Conservation (phyloP, 1,284 basidiomycete genomes). For the Ustilago cynodontis region DNA sequence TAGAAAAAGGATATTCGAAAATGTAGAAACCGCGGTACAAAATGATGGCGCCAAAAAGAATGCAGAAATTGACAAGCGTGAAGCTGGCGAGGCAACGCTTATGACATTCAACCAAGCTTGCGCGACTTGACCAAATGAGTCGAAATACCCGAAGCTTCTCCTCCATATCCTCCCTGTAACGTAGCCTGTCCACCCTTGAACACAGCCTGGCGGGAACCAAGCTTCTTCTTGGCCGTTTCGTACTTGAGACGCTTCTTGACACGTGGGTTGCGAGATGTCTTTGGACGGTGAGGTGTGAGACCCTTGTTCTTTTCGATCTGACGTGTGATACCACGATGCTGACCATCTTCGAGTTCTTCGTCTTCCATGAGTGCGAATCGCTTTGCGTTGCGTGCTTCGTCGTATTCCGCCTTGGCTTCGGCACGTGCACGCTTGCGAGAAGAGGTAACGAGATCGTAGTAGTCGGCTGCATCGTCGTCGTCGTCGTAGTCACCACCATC, state of each 20-base stretch:
- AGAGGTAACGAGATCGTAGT: constrained; percentile 65
- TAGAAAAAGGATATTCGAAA: background rate
- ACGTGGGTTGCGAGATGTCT: constrained; percentile 66
- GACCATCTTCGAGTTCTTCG: constrained; percentile 58
- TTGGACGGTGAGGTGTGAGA: constrained; percentile 63
- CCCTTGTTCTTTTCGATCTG: constrained; percentile 69
- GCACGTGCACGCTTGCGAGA: constrained; percentile 52
- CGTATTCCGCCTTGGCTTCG: constrained; percentile 64
- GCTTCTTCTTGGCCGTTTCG: constrained; percentile 68
- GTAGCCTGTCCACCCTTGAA: constrained; percentile 68
- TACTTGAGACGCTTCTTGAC: constrained; percentile 69
- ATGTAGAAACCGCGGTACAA: constrained; percentile 2
- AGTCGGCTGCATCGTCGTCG: constrained; percentile 60
- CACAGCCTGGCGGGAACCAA: constrained; percentile 62
- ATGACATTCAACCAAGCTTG: constrained; percentile 61
- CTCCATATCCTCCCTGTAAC: constrained; percentile 66
- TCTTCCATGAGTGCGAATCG: constrained; percentile 60
- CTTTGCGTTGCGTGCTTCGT: constrained; percentile 56
- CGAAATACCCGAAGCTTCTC: constrained; percentile 68
- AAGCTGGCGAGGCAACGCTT: no score
- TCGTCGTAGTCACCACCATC: constrained; percentile 36
- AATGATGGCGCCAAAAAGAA: constrained; percentile 19
- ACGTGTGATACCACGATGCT: constrained; percentile 66
- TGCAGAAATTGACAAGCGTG: background rate
- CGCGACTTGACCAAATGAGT: constrained; percentile 66